phyloP scores from a whole-genome alignment of 805 yeast genomes.

The Yarrowia deformans region DNA sequence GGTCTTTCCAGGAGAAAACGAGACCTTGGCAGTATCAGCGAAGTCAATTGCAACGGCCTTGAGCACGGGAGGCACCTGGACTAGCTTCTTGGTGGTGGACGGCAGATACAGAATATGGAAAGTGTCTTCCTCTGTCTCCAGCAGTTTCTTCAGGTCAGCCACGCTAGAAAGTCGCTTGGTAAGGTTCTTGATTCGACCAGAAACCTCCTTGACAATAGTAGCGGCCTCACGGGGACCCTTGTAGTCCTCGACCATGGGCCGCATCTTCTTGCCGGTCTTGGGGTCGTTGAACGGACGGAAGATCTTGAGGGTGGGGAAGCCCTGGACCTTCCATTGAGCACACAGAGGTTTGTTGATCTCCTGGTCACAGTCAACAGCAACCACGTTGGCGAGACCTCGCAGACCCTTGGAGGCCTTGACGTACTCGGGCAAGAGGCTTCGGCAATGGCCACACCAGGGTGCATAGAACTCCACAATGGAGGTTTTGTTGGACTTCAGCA shows the following conservation, averaged over 20 bases:
- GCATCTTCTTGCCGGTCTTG: constrained; percentile 29
- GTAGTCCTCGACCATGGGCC: constrained; percentile 47
- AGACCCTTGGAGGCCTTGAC: constrained; percentile 68
- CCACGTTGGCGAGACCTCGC: constrained; percentile 53
- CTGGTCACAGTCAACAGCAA: constrained; percentile 84
- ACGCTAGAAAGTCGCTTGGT: constrained; percentile 22
- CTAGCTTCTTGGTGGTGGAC: constrained; percentile 49
- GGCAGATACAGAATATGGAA: constrained; percentile 26
- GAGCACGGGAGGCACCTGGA: constrained; percentile 61
- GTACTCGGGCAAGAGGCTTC: constrained; percentile 67
- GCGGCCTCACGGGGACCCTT: constrained; percentile 47
- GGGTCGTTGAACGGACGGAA: constrained; percentile 77
- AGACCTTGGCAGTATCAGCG: constrained; percentile 30
- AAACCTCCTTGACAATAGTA: constrained; percentile 46
- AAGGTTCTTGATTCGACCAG: constrained; percentile 46
- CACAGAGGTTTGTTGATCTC: constrained; percentile 73
- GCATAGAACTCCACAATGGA: constrained; percentile 84
- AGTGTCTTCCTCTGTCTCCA: background rate
- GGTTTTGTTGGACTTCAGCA: constrained; percentile 38
- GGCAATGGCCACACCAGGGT: constrained; percentile 98
- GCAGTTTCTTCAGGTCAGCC: constrained; percentile 16
- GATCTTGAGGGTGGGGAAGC: constrained; percentile 84
- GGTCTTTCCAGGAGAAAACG: constrained; percentile 59
- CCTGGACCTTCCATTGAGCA: constrained; percentile 66
- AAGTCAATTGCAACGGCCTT: constrained; percentile 65